phyloP scores from a whole-genome alignment of 768 basidiomycete species.

The Podaxis sp. region DNA sequence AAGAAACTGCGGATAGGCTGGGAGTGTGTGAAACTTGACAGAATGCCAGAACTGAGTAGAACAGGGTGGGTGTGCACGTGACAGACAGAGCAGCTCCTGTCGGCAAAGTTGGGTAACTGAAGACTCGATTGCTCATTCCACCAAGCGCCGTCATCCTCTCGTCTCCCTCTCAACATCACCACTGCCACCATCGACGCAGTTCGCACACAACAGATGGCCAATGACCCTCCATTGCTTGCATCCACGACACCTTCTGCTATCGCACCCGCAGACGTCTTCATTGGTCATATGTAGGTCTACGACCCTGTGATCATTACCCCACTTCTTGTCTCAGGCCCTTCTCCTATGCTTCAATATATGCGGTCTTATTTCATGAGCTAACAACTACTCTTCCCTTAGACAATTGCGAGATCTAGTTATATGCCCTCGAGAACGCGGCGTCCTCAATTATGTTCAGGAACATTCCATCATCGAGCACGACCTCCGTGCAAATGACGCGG shows the following conservation, averaged over 20 bases:
- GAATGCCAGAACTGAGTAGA: neutral
- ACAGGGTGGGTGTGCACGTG: neutral
- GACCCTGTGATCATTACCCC: conserved; percentile 6
- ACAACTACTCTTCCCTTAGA: conserved; percentile 26
- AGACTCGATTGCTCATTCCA: neutral
- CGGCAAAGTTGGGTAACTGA: neutral
- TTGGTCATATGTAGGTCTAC: conserved; percentile 57
- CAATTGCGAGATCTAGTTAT: conserved; percentile 78
- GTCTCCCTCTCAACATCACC: neutral
- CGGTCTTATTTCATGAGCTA: neutral
- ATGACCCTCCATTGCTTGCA: conserved; percentile 38
- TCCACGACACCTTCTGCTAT: conserved; percentile 38
- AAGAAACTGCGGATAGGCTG: neutral
- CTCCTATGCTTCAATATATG: conserved; percentile 8
- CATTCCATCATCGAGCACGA: conserved; percentile 59
- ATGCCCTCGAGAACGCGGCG: conserved; percentile 62
- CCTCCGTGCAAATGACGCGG: conserved; percentile 30
- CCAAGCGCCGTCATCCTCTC: neutral
- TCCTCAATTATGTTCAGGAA: conserved; percentile 58
- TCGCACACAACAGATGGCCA: conserved; percentile 37
- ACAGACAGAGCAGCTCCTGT: neutral
- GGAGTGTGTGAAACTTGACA: neutral
- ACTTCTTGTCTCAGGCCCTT: conserved; percentile 8
- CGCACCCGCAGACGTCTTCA: conserved; percentile 41
- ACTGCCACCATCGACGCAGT: neutral